Conservation (phyloP, 441 rosid species). For the Pelargonium myrrhifolium region DNA sequence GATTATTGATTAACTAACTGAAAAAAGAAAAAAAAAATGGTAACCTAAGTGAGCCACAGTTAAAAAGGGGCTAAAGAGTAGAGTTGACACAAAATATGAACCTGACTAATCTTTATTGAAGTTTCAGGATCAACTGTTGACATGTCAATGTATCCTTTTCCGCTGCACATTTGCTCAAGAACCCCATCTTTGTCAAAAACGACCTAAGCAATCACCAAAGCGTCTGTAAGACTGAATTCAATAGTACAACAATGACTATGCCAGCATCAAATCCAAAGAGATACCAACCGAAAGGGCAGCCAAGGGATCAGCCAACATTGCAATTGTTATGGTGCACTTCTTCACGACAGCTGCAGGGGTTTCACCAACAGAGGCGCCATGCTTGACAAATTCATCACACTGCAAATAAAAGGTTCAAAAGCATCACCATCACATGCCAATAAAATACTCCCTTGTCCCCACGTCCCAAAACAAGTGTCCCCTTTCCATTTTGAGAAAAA, state of each 20-base stretch:
- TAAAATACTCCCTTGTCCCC: too few species aligned
- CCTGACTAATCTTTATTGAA: constrained; percentile 66
- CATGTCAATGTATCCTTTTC: constrained; percentile 91
- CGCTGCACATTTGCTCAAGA: constrained; percentile 56
- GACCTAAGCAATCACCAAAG: constrained; percentile 46
- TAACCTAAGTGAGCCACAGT: neutral
- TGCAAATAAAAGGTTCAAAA: constrained; percentile 21
- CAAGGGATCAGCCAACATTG: constrained; percentile 83
- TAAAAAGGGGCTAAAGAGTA: neutral
- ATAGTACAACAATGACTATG: neutral
- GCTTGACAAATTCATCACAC: constrained; percentile 79
- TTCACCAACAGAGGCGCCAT: constrained; percentile 70
- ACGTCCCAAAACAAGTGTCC: too few species aligned
- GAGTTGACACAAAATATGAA: constrained; percentile 17
- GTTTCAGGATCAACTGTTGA: constrained; percentile 93
- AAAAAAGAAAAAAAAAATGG: neutral
- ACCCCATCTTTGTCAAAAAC: constrained; percentile 82
- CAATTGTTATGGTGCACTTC: constrained; percentile 78
- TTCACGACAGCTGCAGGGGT: constrained; percentile 77
- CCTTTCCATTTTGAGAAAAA: too few species aligned
- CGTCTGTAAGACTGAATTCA: neutral
- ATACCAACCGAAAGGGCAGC: constrained; percentile 72
- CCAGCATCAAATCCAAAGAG: neutral
- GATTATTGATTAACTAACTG: neutral
- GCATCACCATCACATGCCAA: neutral